These are phyloP conservation scores for Musa beccarii DNA, from an alignment of 176 grass and related monocot species.

Conservation along the genomic window DNA sequence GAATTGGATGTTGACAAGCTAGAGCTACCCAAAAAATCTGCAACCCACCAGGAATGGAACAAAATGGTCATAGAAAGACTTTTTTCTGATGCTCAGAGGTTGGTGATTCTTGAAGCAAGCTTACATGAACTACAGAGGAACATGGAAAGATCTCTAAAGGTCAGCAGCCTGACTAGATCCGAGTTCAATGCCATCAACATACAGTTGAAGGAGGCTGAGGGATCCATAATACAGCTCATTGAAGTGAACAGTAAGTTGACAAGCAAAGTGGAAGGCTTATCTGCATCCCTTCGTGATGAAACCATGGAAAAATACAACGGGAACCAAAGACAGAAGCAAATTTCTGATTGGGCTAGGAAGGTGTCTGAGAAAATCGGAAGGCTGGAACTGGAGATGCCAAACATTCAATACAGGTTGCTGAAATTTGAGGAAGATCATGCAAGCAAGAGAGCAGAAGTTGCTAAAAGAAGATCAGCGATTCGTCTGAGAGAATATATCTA, in stretches of 20 bases:
- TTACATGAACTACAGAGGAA: constrained; percentile 46
- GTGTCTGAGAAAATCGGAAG: constrained; percentile 73
- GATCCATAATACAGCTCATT: constrained; percentile 57
- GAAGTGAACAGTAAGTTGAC: constrained; percentile 68
- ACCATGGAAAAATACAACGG: constrained; percentile 28
- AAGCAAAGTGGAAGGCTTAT: constrained; percentile 63
- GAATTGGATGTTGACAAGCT: constrained; percentile 68
- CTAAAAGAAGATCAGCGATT: constrained; percentile 46
- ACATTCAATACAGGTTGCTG: constrained; percentile 59
- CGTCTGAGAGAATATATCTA: constrained; percentile 79
- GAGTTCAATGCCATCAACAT: constrained; percentile 40
- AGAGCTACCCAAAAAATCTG: constrained; percentile 23
- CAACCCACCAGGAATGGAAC: constrained; percentile 62
- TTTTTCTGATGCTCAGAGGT: constrained; percentile 52
- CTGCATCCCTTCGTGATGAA: neutral
- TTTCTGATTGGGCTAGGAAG: constrained; percentile 62
- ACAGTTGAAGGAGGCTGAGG: constrained; percentile 61
- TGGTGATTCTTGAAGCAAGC: constrained; percentile 46
- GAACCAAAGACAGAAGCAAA: constrained; percentile 71
- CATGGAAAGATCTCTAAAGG: constrained; percentile 32
- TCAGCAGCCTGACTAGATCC: neutral
- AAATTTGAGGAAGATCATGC: constrained; percentile 60
- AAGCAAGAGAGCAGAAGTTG: constrained; percentile 31
- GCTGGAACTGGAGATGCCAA: constrained; percentile 70
- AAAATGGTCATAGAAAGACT: constrained; percentile 64